Conservation (phyloP, 2,329 filamentous ascomycete species). For the Cladophialophora bantiana region DNA sequence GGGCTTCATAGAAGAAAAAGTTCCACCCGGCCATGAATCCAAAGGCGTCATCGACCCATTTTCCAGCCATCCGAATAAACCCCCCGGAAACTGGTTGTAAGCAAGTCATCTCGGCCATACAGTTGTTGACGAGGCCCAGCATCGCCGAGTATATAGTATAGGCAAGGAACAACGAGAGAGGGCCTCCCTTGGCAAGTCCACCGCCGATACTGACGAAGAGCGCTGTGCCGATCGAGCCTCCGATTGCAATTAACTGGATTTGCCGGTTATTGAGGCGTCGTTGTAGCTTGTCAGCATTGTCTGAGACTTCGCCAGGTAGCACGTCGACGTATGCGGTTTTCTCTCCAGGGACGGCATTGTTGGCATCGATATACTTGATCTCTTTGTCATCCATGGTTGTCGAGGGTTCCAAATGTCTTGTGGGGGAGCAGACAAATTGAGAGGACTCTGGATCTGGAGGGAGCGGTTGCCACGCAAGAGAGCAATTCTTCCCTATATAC, state of each 20-base stretch:
- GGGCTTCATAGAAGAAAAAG: conserved; percentile 54
- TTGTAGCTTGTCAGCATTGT: conserved; percentile 50
- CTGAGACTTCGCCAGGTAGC: conserved; percentile 33
- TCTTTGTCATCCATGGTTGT: conserved; percentile 28
- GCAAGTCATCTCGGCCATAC: conserved; percentile 55
- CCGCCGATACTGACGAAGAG: conserved; percentile 51
- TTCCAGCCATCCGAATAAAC: conserved; percentile 51
- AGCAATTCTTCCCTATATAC: neutral
- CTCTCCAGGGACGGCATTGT: conserved; percentile 6
- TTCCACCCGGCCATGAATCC: conserved; percentile 57
- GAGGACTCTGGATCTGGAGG: neutral
- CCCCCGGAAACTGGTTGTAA: conserved; percentile 52
- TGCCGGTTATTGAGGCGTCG: conserved; percentile 62
- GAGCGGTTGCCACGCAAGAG: neutral
- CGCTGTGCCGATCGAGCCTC: conserved; percentile 50
- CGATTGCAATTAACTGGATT: conserved; percentile 62
- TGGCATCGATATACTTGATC: conserved; percentile 20
- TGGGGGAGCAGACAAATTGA: neutral
- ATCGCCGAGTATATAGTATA: conserved; percentile 45
- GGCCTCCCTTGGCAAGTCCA: conserved; percentile 49
- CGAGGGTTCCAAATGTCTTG: neutral
- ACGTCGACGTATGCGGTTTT: conserved; percentile 10
- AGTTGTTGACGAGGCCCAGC: conserved; percentile 49
- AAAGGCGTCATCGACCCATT: conserved; percentile 56
- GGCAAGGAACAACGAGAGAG: conserved; percentile 49